These are phyloP conservation scores for Theileria parva DNA, from an alignment of 169 alveolate species.

Conservation along the genomic window DNA sequence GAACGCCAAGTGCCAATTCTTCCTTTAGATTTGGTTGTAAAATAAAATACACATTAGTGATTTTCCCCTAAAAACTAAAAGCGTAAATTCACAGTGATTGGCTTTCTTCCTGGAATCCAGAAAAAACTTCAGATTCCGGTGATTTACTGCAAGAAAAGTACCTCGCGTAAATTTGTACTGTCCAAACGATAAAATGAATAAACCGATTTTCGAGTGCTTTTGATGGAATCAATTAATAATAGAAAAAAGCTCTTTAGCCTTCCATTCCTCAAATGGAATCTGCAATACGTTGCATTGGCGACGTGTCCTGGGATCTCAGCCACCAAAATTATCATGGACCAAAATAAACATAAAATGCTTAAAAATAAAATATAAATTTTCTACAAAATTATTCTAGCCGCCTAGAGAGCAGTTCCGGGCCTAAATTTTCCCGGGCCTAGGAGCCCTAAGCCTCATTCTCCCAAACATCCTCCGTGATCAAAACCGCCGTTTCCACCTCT, in stretches of 20 bases:
- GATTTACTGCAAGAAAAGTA: neutral
- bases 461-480: slow-evolving; percentile 36
- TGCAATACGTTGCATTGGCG: slow-evolving; percentile 17
- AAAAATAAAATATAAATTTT: neutral
- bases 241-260: neutral
- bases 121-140: neutral
- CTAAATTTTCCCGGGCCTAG: neutral
- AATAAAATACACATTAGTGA: neutral
- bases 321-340: neutral
- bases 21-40: neutral
- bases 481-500: slow-evolving; percentile 40
- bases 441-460: neutral
- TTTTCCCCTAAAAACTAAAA: neutral
- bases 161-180: neutral
- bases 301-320: neutral
- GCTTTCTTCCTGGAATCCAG: neutral
- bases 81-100: neutral
- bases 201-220: neutral
- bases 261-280: slow-evolving; percentile 16
- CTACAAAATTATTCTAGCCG: neutral
- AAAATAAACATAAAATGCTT: neutral
- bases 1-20: neutral
- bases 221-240: neutral
- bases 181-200: neutral
- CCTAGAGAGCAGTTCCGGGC: neutral